Evolutionary conservation across 192 early-diverging fungal genomes (phyloP).

Genomic region (Diversispora eburnea): DNA sequence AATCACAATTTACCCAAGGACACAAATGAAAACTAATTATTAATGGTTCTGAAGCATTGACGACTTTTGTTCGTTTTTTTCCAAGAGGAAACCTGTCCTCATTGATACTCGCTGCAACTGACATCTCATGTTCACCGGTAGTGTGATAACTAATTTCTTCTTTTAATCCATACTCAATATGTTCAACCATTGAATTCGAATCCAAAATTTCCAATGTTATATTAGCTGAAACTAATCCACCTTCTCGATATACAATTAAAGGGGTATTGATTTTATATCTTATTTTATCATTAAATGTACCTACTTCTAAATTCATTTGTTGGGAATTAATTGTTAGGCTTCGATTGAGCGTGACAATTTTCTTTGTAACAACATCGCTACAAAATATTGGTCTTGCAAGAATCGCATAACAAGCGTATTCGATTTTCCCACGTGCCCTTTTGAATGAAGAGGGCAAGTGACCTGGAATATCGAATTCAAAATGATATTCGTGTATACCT

Average conservation of each 20-base stretch:
- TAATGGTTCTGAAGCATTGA: background rate
- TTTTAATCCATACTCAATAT: conserved; percentile 36
- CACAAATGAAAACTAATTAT: background rate
- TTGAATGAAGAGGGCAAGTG: conserved; percentile 35
- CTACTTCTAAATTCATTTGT: conserved; percentile 10
- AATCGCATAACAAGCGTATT: conserved; percentile 27
- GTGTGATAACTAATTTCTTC: conserved; percentile 38
- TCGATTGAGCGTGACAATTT: conserved; percentile 30
- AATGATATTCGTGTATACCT: conserved; percentile 12
- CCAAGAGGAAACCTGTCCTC: conserved; percentile 39
- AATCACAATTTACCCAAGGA: conserved; percentile 18
- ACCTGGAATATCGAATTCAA: conserved; percentile 15
- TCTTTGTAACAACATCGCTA: conserved; percentile 28
- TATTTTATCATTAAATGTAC: conserved; percentile 19
- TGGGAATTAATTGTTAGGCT: conserved; percentile 26
- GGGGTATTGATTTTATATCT: conserved; percentile 35
- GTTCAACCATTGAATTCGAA: conserved; percentile 6
- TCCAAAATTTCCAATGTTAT: conserved; percentile 30
- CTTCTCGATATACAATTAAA: conserved; percentile 36
- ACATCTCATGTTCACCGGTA: conserved; percentile 25
- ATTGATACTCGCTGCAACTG: conserved; percentile 11
- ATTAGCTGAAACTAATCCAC: conserved; percentile 33
- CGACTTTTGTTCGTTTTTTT: background rate
- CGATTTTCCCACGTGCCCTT: conserved; percentile 35
- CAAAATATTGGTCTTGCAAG: conserved; percentile 33